Conservation (phyloP, 768 basidiomycete species). For the Mrakia gelida region DNA sequence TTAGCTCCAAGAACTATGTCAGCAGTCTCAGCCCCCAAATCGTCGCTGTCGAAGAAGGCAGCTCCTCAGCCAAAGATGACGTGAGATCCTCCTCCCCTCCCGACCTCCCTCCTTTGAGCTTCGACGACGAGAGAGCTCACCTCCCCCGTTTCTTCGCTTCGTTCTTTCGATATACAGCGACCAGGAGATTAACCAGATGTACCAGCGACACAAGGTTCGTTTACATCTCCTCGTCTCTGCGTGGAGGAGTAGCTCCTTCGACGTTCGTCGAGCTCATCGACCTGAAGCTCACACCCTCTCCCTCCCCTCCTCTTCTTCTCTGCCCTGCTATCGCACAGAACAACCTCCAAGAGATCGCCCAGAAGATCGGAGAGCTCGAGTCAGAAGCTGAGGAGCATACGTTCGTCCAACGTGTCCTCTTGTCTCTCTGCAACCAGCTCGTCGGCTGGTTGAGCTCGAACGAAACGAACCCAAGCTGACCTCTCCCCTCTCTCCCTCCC, state of each 20-base stretch:
- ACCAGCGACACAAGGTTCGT: slow-evolving; percentile 60
- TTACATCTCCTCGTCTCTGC: not conserved
- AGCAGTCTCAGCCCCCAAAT: not conserved
- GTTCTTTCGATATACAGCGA: slow-evolving; percentile 3
- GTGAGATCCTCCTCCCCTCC: slow-evolving; percentile 1
- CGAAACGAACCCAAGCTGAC: slow-evolving; percentile 6
- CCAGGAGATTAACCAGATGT: slow-evolving; percentile 76
- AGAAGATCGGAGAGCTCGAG: slow-evolving; percentile 94
- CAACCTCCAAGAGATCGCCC: slow-evolving; percentile 84
- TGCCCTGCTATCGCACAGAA: slow-evolving; percentile 42
- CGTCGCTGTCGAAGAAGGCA: not conserved
- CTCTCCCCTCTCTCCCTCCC: not conserved
- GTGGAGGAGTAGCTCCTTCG: not conserved
- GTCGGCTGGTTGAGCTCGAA: not conserved
- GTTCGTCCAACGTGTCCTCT: slow-evolving; percentile 51
- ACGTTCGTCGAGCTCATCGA: not conserved
- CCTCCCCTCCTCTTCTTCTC: not conserved
- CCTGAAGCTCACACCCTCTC: not conserved
- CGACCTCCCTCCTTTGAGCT: not conserved
- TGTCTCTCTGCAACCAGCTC: not conserved
- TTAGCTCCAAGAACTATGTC: slow-evolving; percentile 8
- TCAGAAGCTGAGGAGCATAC: slow-evolving; percentile 91
- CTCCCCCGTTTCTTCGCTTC: not conserved
- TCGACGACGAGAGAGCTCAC: not conserved
- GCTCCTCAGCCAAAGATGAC: not conserved